Evolutionary conservation across 2,329 filamentous ascomycete species (phyloP).

Genomic region (Orbilia blumenaviensis): DNA sequence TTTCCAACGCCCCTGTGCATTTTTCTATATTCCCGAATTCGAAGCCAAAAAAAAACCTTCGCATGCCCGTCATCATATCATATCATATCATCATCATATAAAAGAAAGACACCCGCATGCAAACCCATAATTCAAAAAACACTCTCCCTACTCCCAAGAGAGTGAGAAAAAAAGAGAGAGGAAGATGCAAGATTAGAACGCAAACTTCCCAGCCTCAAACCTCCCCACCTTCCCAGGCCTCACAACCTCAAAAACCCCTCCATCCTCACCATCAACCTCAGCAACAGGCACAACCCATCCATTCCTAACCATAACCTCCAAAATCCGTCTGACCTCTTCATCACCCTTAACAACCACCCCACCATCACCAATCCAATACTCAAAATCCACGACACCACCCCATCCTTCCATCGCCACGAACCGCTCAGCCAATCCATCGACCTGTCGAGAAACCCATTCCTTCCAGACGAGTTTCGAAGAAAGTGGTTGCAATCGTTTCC

Average conservation of each 20-base stretch:
- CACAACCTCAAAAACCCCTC: conserved; percentile 14
- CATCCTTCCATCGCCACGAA: conserved; percentile 29
- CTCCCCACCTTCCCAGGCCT: conserved; percentile 29
- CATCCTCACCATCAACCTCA: conserved; percentile 24
- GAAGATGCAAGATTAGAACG: too few species aligned
- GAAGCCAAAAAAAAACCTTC: neutral
- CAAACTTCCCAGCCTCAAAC: conserved; percentile 14
- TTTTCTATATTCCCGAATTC: neutral
- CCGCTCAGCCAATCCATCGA: conserved; percentile 11
- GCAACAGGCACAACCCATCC: conserved; percentile 31
- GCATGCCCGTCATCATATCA: neutral
- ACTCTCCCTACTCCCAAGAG: too few species aligned
- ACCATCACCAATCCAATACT: conserved; percentile 34
- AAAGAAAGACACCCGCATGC: too few species aligned
- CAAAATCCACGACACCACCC: conserved; percentile 11
- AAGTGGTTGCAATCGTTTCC: neutral
- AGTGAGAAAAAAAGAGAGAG: too few species aligned
- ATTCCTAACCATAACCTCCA: conserved; percentile 42
- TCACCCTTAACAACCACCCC: conserved; percentile 34
- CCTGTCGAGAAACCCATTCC: conserved; percentile 25
- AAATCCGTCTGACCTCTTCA: conserved; percentile 30
- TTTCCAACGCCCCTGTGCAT: neutral
- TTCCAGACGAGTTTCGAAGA: conserved; percentile 1
- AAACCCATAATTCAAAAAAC: too few species aligned
- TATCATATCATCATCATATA: neutral